Evolutionary conservation across 2,329 filamentous ascomycete genomes (phyloP).

Genomic region (Leptographium procerum): DNA sequence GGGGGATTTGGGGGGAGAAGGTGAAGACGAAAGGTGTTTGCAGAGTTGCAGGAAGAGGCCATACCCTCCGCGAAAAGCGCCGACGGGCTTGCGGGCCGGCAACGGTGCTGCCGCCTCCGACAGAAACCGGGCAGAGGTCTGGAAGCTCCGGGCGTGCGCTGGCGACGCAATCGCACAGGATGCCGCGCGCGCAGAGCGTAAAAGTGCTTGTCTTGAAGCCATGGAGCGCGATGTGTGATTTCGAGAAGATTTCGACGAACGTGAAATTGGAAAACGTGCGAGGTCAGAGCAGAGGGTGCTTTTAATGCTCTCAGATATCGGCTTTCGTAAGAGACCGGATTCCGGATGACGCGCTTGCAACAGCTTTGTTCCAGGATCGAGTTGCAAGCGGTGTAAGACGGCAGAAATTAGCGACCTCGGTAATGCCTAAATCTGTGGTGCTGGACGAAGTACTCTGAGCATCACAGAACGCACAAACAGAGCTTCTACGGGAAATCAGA

Average conservation of each 20-base stretch:
- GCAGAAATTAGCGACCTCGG: conserved; percentile 2
- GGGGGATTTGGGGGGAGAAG: background rate
- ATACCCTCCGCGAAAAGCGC: conserved; percentile 51
- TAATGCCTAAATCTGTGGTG: background rate
- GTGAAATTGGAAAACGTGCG: too few species aligned
- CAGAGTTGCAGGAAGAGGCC: conserved; percentile 16
- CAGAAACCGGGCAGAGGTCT: conserved; percentile 34
- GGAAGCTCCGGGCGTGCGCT: conserved; percentile 30
- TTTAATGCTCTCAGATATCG: too few species aligned
- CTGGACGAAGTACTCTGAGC: too few species aligned
- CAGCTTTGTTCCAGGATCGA: background rate
- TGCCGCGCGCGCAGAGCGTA: conserved; percentile 25
- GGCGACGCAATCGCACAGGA: conserved; percentile 13
- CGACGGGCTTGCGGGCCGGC: conserved; percentile 46
- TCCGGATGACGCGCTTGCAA: background rate
- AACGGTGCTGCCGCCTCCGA: conserved; percentile 34
- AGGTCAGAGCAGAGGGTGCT: too few species aligned
- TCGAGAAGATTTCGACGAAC: background rate
- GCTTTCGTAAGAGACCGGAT: background rate
- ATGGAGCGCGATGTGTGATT: conserved; percentile 18
- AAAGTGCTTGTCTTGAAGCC: conserved; percentile 32
- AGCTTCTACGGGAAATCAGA: too few species aligned
- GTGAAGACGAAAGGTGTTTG: background rate
- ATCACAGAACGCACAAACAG: background rate
- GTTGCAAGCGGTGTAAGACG: background rate